phyloP scores from a whole-genome alignment of 2,329 filamentous ascomycete genomes.

The Alternaria novae-zelandiae region DNA sequence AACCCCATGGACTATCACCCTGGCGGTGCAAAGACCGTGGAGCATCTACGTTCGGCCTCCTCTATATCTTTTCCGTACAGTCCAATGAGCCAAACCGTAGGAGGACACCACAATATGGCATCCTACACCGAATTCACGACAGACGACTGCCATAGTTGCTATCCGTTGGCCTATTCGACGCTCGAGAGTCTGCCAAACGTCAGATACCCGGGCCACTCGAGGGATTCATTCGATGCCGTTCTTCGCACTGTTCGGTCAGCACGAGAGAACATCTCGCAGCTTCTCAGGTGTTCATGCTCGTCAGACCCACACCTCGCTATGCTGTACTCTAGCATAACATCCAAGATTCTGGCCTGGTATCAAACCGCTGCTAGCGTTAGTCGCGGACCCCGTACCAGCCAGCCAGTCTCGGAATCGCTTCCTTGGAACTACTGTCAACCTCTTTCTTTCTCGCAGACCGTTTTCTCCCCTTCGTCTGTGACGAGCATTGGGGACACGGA shows the following conservation, averaged over 20 bases:
- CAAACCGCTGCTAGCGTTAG: conserved; percentile 37
- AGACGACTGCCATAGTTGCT: conserved; percentile 38
- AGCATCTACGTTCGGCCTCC: not conserved
- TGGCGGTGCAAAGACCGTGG: conserved; percentile 8
- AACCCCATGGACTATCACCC: conserved; percentile 32
- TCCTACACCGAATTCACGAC: conserved; percentile 22
- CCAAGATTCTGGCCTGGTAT: conserved; percentile 43
- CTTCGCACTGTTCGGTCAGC: conserved; percentile 8
- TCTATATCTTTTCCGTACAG: conserved; percentile 26
- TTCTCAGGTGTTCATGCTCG: conserved; percentile 40
- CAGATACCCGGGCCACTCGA: conserved; percentile 20
- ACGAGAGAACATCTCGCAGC: conserved; percentile 34
- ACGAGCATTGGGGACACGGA: conserved; percentile 14
- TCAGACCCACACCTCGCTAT: conserved; percentile 43
- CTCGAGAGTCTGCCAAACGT: conserved; percentile 39
- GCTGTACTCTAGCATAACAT: conserved; percentile 44
- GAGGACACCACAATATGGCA: conserved; percentile 18
- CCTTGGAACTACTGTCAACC: not conserved
- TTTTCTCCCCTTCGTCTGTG: conserved; percentile 19
- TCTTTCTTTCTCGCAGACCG: conserved; percentile 20
- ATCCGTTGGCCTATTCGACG: conserved; percentile 36
- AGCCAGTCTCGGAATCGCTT: conserved; percentile 10
- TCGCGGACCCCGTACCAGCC: conserved; percentile 15
- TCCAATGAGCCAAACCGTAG: conserved; percentile 16
- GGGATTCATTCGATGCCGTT: conserved; percentile 36